Conservation (phyloP, 495 filamentous ascomycete species). For the Articulospora tetracladia region DNA sequence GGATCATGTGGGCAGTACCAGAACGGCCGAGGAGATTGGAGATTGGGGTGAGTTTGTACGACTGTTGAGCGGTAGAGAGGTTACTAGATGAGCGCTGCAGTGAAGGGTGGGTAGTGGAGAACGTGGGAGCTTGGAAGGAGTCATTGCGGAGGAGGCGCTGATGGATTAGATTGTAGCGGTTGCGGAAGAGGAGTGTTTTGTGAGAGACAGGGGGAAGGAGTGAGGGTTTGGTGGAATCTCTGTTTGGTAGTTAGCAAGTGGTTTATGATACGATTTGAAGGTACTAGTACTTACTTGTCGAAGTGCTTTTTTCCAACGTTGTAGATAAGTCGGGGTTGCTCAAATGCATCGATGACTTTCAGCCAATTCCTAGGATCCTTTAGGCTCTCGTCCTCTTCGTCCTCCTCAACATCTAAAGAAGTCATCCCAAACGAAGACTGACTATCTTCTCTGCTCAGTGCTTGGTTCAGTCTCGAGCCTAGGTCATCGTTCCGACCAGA, state of each 20-base stretch:
- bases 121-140: constrained; percentile 78
- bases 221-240: constrained; percentile 60
- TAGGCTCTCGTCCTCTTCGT: constrained; percentile 48
- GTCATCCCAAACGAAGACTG: constrained; percentile 63
- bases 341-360: constrained; percentile 71
- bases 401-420: constrained; percentile 54
- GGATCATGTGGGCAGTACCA: constrained; percentile 78
- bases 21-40: constrained; percentile 89
- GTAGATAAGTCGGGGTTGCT: constrained; percentile 83
- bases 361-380: constrained; percentile 74
- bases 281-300: constrained; percentile 52
- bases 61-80: constrained; percentile 47
- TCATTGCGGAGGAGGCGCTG: constrained; percentile 90
- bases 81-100: constrained; percentile 54
- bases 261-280: constrained; percentile 1
- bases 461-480: constrained; percentile 30
- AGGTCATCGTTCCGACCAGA: constrained; percentile 16
- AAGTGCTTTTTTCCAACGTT: constrained; percentile 90
- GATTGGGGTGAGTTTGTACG: constrained; percentile 88
- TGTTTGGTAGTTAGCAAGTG: constrained; percentile 26
- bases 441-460: constrained; percentile 49
- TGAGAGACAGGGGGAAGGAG: constrained; percentile 75
- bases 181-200: constrained; percentile 81
- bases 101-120: constrained; percentile 43
- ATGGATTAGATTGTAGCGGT: constrained; percentile 85